A percentile compares a stretch with the other conserved stretches of the same genome.
phyloP scores from a whole-genome alignment of 2,329 filamentous ascomycete species.

The Aspergillus pseudoterreus region DNA sequence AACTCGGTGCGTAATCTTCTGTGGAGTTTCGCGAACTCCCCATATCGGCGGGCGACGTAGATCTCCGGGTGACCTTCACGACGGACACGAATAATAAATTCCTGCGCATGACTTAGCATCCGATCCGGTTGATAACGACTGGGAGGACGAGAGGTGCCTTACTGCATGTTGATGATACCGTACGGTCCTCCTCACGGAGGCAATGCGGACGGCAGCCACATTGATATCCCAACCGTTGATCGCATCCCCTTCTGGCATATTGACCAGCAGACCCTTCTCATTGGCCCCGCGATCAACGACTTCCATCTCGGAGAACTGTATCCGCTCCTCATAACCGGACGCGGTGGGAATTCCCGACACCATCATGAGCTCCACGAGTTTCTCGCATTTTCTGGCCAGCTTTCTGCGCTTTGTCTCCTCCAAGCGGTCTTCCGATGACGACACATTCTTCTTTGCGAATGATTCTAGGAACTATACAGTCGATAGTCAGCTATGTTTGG shows the following conservation, averaged over 20 bases:
- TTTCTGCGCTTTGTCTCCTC: conserved; percentile 96
- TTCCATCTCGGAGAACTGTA: conserved; percentile 94
- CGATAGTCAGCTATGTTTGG: conserved; percentile 4
- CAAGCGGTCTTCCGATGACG: conserved; percentile 89
- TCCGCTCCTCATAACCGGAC: conserved; percentile 95
- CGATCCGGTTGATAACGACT: background rate
- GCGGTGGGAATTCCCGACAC: conserved; percentile 94
- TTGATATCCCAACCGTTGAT: conserved; percentile 98
- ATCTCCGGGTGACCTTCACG: conserved; percentile 69
- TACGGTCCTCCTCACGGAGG: conserved; percentile 77
- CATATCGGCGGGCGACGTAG: conserved; percentile 81
- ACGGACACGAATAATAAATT: conserved; percentile 87
- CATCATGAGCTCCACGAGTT: conserved; percentile 98
- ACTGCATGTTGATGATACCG: conserved; percentile 89
- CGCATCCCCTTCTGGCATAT: conserved; percentile 83
- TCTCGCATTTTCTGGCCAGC: conserved; percentile 86
- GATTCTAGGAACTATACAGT: conserved; percentile 79
- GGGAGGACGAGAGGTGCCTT: conserved; percentile 32
- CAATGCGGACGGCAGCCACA: conserved; percentile 80
- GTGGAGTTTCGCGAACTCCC: conserved; percentile 78
- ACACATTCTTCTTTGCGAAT: conserved; percentile 95
- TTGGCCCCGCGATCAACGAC: conserved; percentile 92
- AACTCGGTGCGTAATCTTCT: conserved; percentile 77
- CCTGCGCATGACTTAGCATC: conserved; percentile 46
- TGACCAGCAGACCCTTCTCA: conserved; percentile 81